phyloP scores from a whole-genome alignment of 345 rosid species.

The Hibiscus syriacus region DNA sequence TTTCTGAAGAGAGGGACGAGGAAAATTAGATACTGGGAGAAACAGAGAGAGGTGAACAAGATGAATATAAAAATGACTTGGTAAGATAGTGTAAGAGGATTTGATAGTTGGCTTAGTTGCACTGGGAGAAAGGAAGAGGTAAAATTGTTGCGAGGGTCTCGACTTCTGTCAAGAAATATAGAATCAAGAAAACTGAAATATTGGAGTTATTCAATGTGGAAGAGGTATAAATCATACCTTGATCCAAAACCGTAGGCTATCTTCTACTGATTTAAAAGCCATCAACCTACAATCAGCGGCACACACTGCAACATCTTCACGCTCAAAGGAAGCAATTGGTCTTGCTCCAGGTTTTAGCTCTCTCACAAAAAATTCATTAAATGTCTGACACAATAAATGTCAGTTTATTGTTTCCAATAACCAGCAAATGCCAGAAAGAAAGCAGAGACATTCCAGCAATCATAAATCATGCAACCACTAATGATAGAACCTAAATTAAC shows the following conservation, averaged over 20 bases:
- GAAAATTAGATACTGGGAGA: neutral
- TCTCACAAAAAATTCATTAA: conserved; percentile 85
- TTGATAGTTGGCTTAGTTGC: neutral
- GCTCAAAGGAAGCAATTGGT: conserved; percentile 47
- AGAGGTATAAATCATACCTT: conserved; percentile 40
- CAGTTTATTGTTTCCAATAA: neutral
- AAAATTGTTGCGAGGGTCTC: neutral
- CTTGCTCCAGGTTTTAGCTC: conserved; percentile 81
- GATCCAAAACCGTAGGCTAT: conserved; percentile 76
- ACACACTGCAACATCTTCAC: conserved; percentile 59
- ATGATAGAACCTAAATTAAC: neutral
- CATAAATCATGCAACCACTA: neutral
- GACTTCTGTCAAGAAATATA: neutral
- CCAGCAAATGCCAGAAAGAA: neutral
- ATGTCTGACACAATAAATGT: conserved; percentile 44
- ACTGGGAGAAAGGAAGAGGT: neutral
- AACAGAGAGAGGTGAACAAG: neutral
- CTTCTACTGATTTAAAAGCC: conserved; percentile 65
- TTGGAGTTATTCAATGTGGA: conserved; percentile 1
- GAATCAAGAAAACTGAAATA: neutral
- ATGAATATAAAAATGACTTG: neutral
- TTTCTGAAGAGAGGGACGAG: neutral
- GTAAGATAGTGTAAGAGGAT: neutral
- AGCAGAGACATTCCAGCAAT: neutral
- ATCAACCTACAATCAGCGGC: conserved; percentile 85